Conservation (phyloP, 768 basidiomycete species). For the Pleurotus citrinopileatus region DNA sequence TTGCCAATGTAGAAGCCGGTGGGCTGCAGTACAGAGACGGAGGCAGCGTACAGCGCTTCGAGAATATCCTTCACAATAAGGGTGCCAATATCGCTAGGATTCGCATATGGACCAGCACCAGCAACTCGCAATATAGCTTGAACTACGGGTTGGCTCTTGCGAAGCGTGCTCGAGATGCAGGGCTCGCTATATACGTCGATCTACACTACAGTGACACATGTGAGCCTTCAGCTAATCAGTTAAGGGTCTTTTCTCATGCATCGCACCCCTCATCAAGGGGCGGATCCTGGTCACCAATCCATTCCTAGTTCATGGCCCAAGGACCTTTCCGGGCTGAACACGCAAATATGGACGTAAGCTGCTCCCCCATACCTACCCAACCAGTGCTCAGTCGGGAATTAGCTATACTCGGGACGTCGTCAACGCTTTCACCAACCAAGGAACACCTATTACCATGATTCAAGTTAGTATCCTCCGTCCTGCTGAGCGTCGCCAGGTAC, state of each 20-base stretch:
- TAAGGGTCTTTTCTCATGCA: neutral
- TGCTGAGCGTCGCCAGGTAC: neutral
- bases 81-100: slow-evolving; percentile 59
- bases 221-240: slow-evolving; percentile 21
- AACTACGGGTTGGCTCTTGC: slow-evolving; percentile 50
- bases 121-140: slow-evolving; percentile 45
- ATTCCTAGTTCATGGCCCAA: slow-evolving; percentile 59
- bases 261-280: slow-evolving; percentile 37
- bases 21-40: slow-evolving; percentile 22
- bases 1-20: slow-evolving; percentile 53
- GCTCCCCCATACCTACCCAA: neutral
- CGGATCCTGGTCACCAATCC: slow-evolving; percentile 59
- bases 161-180: slow-evolving; percentile 53
- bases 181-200: slow-evolving; percentile 54
- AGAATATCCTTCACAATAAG: slow-evolving; percentile 50
- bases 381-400: neutral
- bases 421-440: slow-evolving; percentile 47
- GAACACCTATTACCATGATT: slow-evolving; percentile 51
- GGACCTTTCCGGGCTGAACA: slow-evolving; percentile 46
- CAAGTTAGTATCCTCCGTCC: slow-evolving; percentile 27
- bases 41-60: slow-evolving; percentile 29
- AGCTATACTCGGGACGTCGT: slow-evolving; percentile 56
- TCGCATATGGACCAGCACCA: slow-evolving; percentile 62
- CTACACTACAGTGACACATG: slow-evolving; percentile 67
- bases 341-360: slow-evolving; percentile 50